Evolutionary conservation across 306 rosid species (phyloP), one percentile per base, ranked within the genome.

Genomic region (Senna siamea): DNA sequence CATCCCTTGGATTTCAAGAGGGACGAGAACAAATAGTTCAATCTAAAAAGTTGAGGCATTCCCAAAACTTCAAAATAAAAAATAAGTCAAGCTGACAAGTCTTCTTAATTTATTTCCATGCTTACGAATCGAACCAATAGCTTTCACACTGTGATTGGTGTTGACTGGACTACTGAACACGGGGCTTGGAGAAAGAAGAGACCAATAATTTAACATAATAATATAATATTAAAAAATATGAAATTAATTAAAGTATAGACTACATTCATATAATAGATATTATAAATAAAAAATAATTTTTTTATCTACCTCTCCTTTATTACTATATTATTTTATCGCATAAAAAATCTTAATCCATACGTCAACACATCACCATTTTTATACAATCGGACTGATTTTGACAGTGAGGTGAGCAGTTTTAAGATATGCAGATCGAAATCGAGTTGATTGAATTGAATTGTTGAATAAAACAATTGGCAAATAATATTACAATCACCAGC

Each of bases 211-310:
- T n/a, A n/a, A n/a, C n/a, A n/a, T n/a, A n/a, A n/a, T n/a, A n/a
- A n/a, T n/a, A n/a, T n/a, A n/a, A n/a, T n/a, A n/a, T n/a, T n/a
- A n/a, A n/a, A n/a, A n/a, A n/a, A n/a, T n/a, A n/a, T n/a, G n/a
- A n/a, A n/a, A n/a, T n/a, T n/a, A n/a, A n/a, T n/a, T n/a, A n/a
- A 18, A 26, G 9, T 8, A 47, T 67, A 28, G 72, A 48, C 72
- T 15, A n/a, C n/a, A n/a, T n/a, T n/a, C n/a, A n/a, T n/a, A n/a
- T n/a, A n/a, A n/a, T n/a, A n/a, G n/a, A n/a, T n/a, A n/a, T n/a
- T n/a, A n/a, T n/a, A n/a, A n/a, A n/a, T n/a, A n/a, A n/a, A n/a
- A n/a, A n/a, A n/a, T n/a, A n/a, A n/a, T n/a, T n/a, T n/a, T n/a
- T n/a, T n/a, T n/a, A n/a, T n/a, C n/a, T n/a, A n/a, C n/a, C n/a